These are phyloP conservation scores for Trametes cinnabarina DNA, from an alignment of 768 basidiomycete genomes.

Conservation along the genomic window DNA sequence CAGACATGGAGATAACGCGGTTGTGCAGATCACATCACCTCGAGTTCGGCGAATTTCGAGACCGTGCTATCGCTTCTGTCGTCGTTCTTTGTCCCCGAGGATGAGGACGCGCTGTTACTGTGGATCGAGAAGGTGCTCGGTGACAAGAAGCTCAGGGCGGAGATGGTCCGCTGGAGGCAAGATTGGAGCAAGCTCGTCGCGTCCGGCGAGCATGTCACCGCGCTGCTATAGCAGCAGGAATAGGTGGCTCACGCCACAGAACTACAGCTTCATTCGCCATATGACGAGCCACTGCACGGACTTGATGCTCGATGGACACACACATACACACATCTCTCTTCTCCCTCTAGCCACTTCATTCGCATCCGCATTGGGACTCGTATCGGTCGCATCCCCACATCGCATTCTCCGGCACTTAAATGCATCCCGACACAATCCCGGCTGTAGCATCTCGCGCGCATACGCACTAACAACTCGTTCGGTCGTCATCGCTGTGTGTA, in stretches of 20 bases:
- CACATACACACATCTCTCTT: background rate
- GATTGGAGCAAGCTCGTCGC: conserved; percentile 77
- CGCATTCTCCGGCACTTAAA: background rate
- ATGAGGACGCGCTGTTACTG: conserved; percentile 74
- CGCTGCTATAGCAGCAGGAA: conserved; percentile 50
- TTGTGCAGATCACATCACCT: conserved; percentile 74
- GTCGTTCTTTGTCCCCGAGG: conserved; percentile 92
- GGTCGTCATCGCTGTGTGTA: conserved; percentile 16
- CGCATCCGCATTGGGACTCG: conserved; percentile 2
- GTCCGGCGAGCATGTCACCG: conserved; percentile 58
- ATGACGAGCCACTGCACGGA: background rate
- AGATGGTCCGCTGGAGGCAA: conserved; percentile 72
- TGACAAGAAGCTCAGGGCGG: conserved; percentile 63
- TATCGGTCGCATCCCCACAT: background rate
- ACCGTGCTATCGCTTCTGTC: conserved; percentile 88
- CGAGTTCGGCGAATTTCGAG: conserved; percentile 79
- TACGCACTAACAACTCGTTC: background rate
- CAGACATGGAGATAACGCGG: background rate
- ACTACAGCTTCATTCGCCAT: background rate
- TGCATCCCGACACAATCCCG: conserved; percentile 3
- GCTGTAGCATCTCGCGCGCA: conserved; percentile 14
- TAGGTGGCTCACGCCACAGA: background rate
- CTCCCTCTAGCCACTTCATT: background rate
- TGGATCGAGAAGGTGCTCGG: conserved; percentile 71
- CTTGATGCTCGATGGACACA: conserved; percentile 9